These are phyloP conservation scores for Xylaria cubensis DNA, from an alignment of 495 filamentous ascomycete species.

Conservation along the genomic window DNA sequence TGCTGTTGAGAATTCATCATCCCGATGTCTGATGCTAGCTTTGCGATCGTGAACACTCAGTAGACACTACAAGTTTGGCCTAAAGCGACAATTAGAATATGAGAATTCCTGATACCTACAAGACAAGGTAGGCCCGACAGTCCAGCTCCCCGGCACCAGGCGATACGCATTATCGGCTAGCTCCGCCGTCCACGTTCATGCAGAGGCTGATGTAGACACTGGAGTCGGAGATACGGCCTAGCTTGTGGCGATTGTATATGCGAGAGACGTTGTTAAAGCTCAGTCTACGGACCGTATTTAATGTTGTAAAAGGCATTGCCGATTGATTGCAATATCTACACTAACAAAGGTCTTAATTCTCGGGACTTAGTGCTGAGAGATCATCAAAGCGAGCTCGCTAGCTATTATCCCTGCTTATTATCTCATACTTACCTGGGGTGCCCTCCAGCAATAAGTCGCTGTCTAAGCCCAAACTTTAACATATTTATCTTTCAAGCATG, in stretches of 20 bases:
- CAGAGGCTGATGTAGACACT: slow-evolving; percentile 7
- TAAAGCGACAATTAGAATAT: neutral
- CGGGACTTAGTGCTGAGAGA: neutral
- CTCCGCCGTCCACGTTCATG: slow-evolving; percentile 17
- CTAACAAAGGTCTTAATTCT: neutral
- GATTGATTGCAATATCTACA: neutral
- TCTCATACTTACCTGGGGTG: neutral
- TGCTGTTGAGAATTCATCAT: neutral
- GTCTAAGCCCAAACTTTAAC: neutral
- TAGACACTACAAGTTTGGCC: neutral
- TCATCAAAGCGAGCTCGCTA: neutral
- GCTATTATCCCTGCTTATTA: slow-evolving; percentile 2
- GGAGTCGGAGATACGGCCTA: slow-evolving; percentile 12
- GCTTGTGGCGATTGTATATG: neutral
- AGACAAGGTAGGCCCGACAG: neutral
- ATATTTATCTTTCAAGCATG: neutral
- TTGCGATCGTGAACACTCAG: neutral
- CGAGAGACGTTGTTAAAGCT: neutral
- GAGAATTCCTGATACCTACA: neutral
- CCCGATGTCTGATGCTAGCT: neutral
- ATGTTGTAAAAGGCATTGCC: neutral
- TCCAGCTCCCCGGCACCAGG: slow-evolving; percentile 18
- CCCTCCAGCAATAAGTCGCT: neutral
- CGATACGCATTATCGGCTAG: slow-evolving; percentile 18
- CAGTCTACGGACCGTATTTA: neutral